Percentiles rank a stretch among this genome's conserved stretches.
These are phyloP conservation scores for Sugiyamaella qingdaonensis DNA, from an alignment of 805 yeast genomes.

Conservation along the genomic window DNA sequence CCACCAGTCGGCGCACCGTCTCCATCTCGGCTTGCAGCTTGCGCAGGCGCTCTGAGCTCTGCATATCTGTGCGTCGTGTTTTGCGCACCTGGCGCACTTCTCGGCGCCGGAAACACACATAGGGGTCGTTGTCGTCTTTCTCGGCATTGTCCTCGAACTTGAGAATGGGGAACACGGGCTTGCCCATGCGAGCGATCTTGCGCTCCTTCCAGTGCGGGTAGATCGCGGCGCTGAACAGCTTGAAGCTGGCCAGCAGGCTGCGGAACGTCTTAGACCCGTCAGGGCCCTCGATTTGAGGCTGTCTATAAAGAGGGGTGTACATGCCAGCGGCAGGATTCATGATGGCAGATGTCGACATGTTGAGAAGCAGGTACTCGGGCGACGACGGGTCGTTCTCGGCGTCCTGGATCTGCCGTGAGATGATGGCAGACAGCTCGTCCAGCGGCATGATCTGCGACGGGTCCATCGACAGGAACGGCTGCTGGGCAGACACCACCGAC, in stretches of 20 bases:
- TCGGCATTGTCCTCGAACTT: slow-evolving; percentile 81
- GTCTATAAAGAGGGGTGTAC: slow-evolving; percentile 27
- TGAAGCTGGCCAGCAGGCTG: slow-evolving; percentile 23
- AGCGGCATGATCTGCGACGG: slow-evolving; percentile 69
- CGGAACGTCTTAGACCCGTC: slow-evolving; percentile 14
- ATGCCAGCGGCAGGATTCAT: slow-evolving; percentile 31
- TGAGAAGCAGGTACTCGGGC: slow-evolving; percentile 28
- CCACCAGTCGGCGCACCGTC: slow-evolving; percentile 64
- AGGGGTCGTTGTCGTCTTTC: slow-evolving; percentile 91
- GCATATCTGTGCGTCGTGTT: slow-evolving; percentile 89
- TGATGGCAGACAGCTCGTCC: slow-evolving; percentile 59
- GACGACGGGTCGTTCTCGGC: slow-evolving; percentile 54
- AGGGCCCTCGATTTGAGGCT: slow-evolving; percentile 3
- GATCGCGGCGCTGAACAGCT: slow-evolving; percentile 55
- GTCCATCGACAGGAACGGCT: slow-evolving; percentile 84
- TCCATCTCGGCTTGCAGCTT: slow-evolving; percentile 70
- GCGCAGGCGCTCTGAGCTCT: slow-evolving; percentile 80
- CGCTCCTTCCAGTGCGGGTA: slow-evolving; percentile 81
- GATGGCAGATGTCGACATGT: slow-evolving; percentile 7
- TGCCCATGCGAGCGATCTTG: slow-evolving; percentile 66
- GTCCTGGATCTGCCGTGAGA: slow-evolving; percentile 33
- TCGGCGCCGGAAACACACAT: slow-evolving; percentile 91
- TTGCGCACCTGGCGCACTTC: slow-evolving; percentile 94
- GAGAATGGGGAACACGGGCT: slow-evolving; percentile 64
- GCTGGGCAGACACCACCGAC: slow-evolving; percentile 66